Evolutionary conservation across 2,329 filamentous ascomycete genomes (phyloP), one percentile per base, ranked within the genome.

Genomic region (Ophiostoma triangulosporum): DNA sequence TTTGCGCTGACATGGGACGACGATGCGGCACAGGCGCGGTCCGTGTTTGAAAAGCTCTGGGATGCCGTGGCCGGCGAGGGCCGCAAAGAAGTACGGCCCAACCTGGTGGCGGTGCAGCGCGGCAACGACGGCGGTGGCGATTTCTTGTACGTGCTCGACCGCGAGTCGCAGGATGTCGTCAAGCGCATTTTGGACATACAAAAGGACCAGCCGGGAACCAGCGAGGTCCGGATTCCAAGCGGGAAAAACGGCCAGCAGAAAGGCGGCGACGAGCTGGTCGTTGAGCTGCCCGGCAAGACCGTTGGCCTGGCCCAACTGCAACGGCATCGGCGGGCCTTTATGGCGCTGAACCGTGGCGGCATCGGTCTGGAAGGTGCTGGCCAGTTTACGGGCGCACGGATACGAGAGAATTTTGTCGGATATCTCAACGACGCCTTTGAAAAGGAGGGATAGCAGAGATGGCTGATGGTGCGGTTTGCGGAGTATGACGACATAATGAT

Each of bases 1-100:
- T 93, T 91, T 67, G 84, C 84, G 4, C 74, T 93, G 0, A 75
- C 88, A 11, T 86, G 83, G 74, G 83, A 89, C 45, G 88, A 94
- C 64, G 76, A 77, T 54, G 74, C 75, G 54, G 76, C 75, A n/a
- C 80, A 81, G 62, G 64, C 74, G 9, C 66, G 60, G 31, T 66
- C 69, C 56, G 74, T 76, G 2, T 84, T 81, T 57, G 78, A 83
- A 48, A 73, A 75, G 54, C 76, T 93, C 54, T 93, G 86, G 87
- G 84, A 90, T 40, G 77, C 81, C 2, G 69, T 93, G 54, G 84
- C 75, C 1, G 85, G 73, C 61, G 80, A 76, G 60, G 70, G 53
- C 33, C 53, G 69, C 4, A 87, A 85, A 64, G 66, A 77, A 4
- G 76, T 93, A 51, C 74, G 75, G 61, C 86, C 86, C 1, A 90